Conservation (phyloP, 805 yeast species). For the Saccharomyces eubayanus region DNA sequence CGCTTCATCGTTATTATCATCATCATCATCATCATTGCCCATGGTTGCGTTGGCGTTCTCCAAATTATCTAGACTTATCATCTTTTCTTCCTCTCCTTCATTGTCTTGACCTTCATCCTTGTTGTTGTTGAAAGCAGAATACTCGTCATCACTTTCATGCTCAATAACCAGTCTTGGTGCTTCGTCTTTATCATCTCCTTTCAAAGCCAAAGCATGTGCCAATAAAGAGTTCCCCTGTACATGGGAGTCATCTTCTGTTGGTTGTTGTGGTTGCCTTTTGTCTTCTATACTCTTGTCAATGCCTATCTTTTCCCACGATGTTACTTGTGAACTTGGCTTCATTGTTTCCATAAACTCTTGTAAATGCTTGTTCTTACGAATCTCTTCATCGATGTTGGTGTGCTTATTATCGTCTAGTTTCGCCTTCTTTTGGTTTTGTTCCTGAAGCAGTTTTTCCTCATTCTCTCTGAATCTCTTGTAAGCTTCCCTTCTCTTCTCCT, state of each 20-base stretch:
- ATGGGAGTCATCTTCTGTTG: conserved; percentile 30
- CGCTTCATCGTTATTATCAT: conserved; percentile 20
- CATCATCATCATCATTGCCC: conserved; percentile 10
- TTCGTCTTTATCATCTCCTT: conserved; percentile 19
- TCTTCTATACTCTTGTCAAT: conserved; percentile 9
- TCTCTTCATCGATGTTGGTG: conserved; percentile 46
- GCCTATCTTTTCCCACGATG: conserved; percentile 55
- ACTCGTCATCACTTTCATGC: conserved; percentile 42
- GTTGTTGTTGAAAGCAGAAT: conserved; percentile 29
- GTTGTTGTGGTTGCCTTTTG: conserved; percentile 30
- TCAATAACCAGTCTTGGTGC: conserved; percentile 16
- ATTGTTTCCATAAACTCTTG: conserved; percentile 76
- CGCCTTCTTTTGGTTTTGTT: conserved; percentile 31
- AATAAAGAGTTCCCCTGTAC: conserved; percentile 32
- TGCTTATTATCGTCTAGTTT: conserved; percentile 24
- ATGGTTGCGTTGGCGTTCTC: neutral
- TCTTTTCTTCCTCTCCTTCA: conserved; percentile 41
- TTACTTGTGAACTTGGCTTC: conserved; percentile 62
- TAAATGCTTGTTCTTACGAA: conserved; percentile 56
- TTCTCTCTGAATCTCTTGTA: conserved; percentile 37
- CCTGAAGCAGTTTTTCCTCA: conserved; percentile 41
- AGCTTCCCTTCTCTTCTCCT: conserved; percentile 46
- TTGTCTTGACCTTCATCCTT: conserved; percentile 18
- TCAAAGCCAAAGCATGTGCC: conserved; percentile 35
- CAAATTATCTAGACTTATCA: conserved; percentile 36